phyloP scores from a whole-genome alignment of 78 protist genomes.

The Polysphondylium violaceum region DNA sequence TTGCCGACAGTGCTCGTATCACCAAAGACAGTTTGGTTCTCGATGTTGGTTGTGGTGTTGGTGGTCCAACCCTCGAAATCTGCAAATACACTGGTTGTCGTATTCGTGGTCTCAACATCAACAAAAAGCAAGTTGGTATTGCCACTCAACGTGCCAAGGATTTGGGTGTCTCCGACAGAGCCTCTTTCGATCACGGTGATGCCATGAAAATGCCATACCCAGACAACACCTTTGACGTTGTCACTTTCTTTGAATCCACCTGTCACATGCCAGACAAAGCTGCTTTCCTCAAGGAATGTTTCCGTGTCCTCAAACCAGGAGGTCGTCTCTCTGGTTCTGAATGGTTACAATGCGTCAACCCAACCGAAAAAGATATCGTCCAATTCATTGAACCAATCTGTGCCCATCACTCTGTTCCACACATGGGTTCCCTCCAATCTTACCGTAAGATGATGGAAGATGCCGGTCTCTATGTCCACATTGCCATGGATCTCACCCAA shows the following conservation, averaged over 20 bases:
- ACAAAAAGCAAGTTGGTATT: slow-evolving; percentile 75
- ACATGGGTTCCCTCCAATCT: slow-evolving; percentile 51
- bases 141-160: slow-evolving; percentile 57
- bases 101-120: slow-evolving; percentile 71
- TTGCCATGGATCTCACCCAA: slow-evolving; percentile 73
- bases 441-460: slow-evolving; percentile 67
- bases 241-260: slow-evolving; percentile 67
- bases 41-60: slow-evolving; percentile 82
- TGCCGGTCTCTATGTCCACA: slow-evolving; percentile 75
- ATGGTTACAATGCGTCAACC: slow-evolving; percentile 71
- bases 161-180: slow-evolving; percentile 65
- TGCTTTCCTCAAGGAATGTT: slow-evolving; percentile 61
- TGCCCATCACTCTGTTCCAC: slow-evolving; percentile 77
- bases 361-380: slow-evolving; percentile 75
- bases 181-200: slow-evolving; percentile 68
- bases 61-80: slow-evolving; percentile 78
- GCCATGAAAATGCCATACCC: slow-evolving; percentile 82
- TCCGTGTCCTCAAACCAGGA: slow-evolving; percentile 77
- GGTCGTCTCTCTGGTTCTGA: slow-evolving; percentile 79
- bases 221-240: slow-evolving; percentile 68
- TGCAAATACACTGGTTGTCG: slow-evolving; percentile 69
- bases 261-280: slow-evolving; percentile 77
- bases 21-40: slow-evolving; percentile 48
- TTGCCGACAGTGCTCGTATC: slow-evolving; percentile 71
- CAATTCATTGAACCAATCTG: slow-evolving; percentile 80